phyloP scores from a whole-genome alignment of 1,284 basidiomycete genomes.

The Sutorius eximius region DNA sequence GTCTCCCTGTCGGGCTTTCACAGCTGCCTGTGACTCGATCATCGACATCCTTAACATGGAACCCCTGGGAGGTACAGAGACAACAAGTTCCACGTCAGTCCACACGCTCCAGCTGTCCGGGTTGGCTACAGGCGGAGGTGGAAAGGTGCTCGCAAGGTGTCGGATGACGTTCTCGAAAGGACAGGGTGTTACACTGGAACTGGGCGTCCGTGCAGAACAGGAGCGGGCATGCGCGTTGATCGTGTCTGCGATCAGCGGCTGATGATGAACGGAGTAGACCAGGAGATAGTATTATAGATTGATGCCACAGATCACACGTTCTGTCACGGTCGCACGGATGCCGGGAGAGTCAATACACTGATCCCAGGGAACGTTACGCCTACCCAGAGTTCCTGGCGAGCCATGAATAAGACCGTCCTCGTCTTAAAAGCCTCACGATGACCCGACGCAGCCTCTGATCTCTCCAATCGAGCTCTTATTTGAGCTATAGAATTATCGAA shows the following conservation, averaged over 20 bases:
- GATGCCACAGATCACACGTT: conserved; percentile 1
- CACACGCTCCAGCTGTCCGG: conserved; percentile 96
- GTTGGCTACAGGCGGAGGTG: conserved; percentile 83
- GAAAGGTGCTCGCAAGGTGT: conserved; percentile 90
- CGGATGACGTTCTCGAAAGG: conserved; percentile 94
- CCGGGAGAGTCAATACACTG: not conserved
- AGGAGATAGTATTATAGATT: conserved; percentile 3
- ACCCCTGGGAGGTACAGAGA: conserved; percentile 86
- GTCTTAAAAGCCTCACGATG: conserved; percentile 10
- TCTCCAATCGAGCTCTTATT: conserved; percentile 1
- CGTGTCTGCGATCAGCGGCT: conserved; percentile 85
- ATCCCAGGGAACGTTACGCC: not conserved
- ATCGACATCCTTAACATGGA: conserved; percentile 97
- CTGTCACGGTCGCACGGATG: conserved; percentile 12
- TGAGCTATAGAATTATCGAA: not conserved
- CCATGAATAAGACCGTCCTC: conserved; percentile 12
- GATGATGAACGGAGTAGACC: conserved; percentile 18
- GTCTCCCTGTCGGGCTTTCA: conserved; percentile 12
- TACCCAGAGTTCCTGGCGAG: conserved; percentile 1
- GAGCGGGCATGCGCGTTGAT: conserved; percentile 85
- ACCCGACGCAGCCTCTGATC: conserved; percentile 3
- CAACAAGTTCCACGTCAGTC: conserved; percentile 79
- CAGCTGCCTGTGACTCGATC: conserved; percentile 90
- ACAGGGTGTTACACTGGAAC: conserved; percentile 93
- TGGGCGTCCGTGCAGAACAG: conserved; percentile 91